phyloP scores from a whole-genome alignment of 352 stramenopile species.

The Phytophthora melonis region DNA sequence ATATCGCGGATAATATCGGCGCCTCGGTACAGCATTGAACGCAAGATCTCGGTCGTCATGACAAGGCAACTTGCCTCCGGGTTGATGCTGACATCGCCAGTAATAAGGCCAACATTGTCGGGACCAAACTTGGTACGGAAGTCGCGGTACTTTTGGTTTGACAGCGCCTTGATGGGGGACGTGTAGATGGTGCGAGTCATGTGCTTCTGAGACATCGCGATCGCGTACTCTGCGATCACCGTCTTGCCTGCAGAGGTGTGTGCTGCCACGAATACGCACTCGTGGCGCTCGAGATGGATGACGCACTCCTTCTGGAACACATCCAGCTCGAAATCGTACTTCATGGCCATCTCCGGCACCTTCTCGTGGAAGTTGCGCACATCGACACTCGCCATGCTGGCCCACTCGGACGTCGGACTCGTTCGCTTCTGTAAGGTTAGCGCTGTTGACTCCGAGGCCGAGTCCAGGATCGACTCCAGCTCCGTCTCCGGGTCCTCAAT shows the following conservation, averaged over 20 bases:
- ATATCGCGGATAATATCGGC: conserved; percentile 98
- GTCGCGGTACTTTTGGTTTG: conserved; percentile 99
- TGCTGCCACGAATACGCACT: conserved; percentile 96
- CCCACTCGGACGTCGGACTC: conserved; percentile 63
- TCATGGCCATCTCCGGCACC: conserved; percentile 84
- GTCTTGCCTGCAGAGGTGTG: conserved; percentile 99
- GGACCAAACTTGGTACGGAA: conserved; percentile 94
- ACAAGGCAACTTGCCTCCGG: conserved; percentile 96
- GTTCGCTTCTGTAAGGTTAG: conserved; percentile 31
- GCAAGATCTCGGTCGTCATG: conserved; percentile 99
- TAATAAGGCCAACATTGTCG: conserved; percentile 97
- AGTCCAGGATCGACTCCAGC: conserved; percentile 61
- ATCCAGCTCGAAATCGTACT: conserved; percentile 92
- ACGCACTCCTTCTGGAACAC: conserved; percentile 98
- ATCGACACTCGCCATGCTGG: conserved; percentile 72
- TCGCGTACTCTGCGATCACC: conserved; percentile 98
- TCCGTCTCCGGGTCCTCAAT: conserved; percentile 56
- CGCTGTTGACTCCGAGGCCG: conserved; percentile 12
- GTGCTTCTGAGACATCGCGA: conserved; percentile 94
- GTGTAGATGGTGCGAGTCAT: conserved; percentile 97
- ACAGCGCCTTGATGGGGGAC: conserved; percentile 98
- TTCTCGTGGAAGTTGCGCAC: conserved; percentile 88
- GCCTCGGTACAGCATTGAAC: conserved; percentile 96
- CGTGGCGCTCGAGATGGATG: conserved; percentile 93
- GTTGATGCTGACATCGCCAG: conserved; percentile 97